These are phyloP conservation scores for Aspergillus luchuensis DNA, from an alignment of 2,329 filamentous ascomycete genomes.

Conservation along the genomic window DNA sequence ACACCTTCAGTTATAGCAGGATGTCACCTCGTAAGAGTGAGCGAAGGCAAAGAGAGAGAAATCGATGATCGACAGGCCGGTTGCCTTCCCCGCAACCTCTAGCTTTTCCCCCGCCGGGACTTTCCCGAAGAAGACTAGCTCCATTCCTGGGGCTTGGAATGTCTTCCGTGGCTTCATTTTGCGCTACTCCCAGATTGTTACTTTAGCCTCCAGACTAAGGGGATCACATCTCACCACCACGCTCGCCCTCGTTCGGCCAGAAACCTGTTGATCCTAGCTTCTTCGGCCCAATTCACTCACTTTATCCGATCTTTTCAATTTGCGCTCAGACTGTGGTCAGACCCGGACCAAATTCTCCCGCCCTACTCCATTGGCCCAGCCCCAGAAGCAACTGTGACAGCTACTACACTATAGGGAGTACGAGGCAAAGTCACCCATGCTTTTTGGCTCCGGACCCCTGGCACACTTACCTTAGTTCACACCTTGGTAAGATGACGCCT, in stretches of 20 bases:
- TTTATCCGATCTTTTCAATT: constrained; percentile 6
- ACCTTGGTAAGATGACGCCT: constrained; percentile 22
- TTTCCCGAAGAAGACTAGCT: constrained; percentile 23
- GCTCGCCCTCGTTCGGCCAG: background rate
- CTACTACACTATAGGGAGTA: background rate
- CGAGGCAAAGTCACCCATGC: background rate
- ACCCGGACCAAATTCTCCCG: constrained; percentile 11
- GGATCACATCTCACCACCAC: background rate
- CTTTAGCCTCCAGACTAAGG: background rate
- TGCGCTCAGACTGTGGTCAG: constrained; percentile 8
- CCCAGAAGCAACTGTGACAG: background rate
- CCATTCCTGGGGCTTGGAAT: constrained; percentile 10
- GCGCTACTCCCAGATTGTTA: background rate
- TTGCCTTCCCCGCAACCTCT: constrained; percentile 17
- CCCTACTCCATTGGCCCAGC: constrained; percentile 5
- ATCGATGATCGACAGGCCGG: constrained; percentile 13
- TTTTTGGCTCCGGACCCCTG: constrained; percentile 3
- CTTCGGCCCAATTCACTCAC: constrained; percentile 2
- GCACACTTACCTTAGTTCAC: background rate
- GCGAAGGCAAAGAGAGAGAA: background rate
- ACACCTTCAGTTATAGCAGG: background rate
- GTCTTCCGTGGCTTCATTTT: constrained; percentile 12
- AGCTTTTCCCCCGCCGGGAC: constrained; percentile 33
- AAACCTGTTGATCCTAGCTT: background rate
- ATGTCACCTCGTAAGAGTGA: background rate